These are phyloP conservation scores for Xylaria sp. DNA, from an alignment of 2,329 filamentous ascomycete species.

Conservation along the genomic window DNA sequence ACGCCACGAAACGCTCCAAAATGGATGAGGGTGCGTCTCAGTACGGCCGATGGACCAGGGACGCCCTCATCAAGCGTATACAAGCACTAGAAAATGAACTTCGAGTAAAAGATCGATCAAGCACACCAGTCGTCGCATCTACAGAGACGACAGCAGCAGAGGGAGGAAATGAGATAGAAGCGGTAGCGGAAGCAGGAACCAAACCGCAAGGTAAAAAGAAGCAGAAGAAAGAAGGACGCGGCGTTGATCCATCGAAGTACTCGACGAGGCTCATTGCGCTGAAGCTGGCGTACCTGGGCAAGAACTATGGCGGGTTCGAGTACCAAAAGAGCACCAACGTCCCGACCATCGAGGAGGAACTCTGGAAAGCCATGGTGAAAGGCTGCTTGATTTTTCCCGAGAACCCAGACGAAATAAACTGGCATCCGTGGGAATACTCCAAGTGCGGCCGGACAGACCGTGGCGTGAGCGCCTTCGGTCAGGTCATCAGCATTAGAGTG, in stretches of 20 bases:
- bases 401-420: constrained; percentile 73
- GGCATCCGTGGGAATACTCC: constrained; percentile 87
- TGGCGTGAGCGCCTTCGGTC: constrained; percentile 95
- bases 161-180: constrained; percentile 40
- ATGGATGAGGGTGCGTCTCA: constrained; percentile 49
- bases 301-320: constrained; percentile 92
- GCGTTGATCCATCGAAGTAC: constrained; percentile 83
- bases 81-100: constrained; percentile 71
- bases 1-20: constrained; percentile 25
- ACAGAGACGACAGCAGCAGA: not conserved
- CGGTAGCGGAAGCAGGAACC: constrained; percentile 54
- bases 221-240: constrained; percentile 56
- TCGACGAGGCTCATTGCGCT: constrained; percentile 85
- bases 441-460: constrained; percentile 95
- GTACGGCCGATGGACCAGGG: constrained; percentile 75
- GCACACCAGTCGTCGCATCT: constrained; percentile 3
- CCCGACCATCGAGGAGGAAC: constrained; percentile 88
- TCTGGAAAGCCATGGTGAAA: constrained; percentile 91
- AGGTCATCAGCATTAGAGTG: constrained; percentile 86
- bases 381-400: constrained; percentile 82
- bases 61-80: constrained; percentile 75
- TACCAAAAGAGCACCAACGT: constrained; percentile 77
- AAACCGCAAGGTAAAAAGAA: constrained; percentile 53
- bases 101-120: constrained; percentile 27
- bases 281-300: constrained; percentile 93